These are phyloP conservation scores for Chrysoporthe austroafricana DNA, from an alignment of 2,329 filamentous ascomycete genomes.

Conservation along the genomic window DNA sequence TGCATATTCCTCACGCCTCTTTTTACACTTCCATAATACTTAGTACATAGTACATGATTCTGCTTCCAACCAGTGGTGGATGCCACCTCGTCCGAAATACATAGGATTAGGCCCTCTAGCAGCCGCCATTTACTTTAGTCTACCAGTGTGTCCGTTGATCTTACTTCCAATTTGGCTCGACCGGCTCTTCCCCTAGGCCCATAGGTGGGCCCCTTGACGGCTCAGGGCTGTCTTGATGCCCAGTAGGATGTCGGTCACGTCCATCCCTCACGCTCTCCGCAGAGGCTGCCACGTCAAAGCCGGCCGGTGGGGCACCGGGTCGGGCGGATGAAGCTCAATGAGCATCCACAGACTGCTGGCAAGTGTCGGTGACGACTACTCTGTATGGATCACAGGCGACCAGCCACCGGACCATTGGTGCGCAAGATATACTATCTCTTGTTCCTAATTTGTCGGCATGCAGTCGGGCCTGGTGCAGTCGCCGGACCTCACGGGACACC, in stretches of 20 bases:
- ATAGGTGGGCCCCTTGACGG: background rate
- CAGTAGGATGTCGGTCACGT: background rate
- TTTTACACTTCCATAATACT: background rate
- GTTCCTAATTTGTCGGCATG: constrained; percentile 22
- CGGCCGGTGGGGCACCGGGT: constrained; percentile 8
- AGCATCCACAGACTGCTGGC: constrained; percentile 4
- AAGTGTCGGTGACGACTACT: constrained; percentile 18
- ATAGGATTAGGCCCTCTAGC: background rate
- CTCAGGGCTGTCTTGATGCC: constrained; percentile 1
- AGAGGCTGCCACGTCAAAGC: constrained; percentile 18
- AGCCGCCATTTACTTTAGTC: background rate
- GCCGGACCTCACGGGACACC: constrained; percentile 9
- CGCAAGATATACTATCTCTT: constrained; percentile 9
- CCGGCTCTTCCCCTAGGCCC: constrained; percentile 1
- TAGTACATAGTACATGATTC: too few species aligned
- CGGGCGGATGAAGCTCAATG: background rate
- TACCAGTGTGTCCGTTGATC: background rate
- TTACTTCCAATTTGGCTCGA: background rate
- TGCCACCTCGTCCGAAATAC: background rate
- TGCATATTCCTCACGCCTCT: background rate
- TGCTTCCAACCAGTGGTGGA: background rate
- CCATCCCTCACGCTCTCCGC: background rate
- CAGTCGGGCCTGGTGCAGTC: constrained; percentile 14
- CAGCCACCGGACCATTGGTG: background rate
- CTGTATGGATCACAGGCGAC: constrained; percentile 7